Percentiles rank a stretch among this genome's conserved stretches.
Conservation (phyloP, 257 asterid genomes). For the Agastache rugosa region DNA sequence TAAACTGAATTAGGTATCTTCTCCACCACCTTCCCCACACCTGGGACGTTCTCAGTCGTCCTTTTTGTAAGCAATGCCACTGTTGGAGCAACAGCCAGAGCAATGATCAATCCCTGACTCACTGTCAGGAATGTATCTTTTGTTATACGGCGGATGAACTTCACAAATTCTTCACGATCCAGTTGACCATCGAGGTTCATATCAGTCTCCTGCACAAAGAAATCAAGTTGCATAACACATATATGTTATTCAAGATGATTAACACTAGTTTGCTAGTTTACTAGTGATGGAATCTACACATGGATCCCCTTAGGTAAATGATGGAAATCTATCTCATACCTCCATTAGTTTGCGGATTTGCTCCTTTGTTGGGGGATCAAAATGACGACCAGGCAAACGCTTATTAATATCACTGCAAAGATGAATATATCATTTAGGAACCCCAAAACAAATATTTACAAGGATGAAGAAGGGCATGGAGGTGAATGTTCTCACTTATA, state of each 20-base stretch:
- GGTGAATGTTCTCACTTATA: conserved; percentile 64
- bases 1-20: conserved; percentile 77
- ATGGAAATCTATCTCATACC: conserved; percentile 47
- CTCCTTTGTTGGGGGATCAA: conserved; percentile 89
- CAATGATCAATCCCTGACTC: conserved; percentile 73
- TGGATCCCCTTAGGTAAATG: not conserved
- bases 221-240: not conserved
- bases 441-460: conserved; percentile 21
- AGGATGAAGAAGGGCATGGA: not conserved
- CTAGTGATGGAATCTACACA: not conserved
- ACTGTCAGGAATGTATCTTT: conserved; percentile 71
- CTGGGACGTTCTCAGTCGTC: conserved; percentile 87
- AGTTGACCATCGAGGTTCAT: conserved; percentile 82
- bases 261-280: not conserved
- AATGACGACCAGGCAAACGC: conserved; percentile 93
- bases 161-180: conserved; percentile 73
- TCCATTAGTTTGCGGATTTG: conserved; percentile 59
- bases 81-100: conserved; percentile 90
- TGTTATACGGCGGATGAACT: conserved; percentile 61
- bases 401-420: conserved; percentile 79
- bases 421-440: not conserved
- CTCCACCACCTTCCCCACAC: conserved; percentile 79
- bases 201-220: conserved; percentile 64
- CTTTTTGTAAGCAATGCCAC: conserved; percentile 79
- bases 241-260: too few relatives aligned